Evolutionary conservation across 148 eudicot genomes (phyloP).

Genomic region (Drosera capensis): DNA sequence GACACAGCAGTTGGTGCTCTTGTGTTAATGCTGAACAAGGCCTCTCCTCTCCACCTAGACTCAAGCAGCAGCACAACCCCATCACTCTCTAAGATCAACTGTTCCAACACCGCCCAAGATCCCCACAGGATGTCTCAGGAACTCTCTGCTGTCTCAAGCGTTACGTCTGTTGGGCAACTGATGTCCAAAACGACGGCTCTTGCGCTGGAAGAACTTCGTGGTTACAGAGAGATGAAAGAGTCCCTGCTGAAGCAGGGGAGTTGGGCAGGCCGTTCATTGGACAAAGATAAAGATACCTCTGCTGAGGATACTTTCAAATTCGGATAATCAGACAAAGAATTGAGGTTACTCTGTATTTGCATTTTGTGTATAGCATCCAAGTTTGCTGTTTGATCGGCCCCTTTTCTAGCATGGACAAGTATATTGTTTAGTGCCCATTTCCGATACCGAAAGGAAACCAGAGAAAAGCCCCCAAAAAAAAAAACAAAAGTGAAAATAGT

Average conservation of each 20-base stretch:
- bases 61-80: neutral
- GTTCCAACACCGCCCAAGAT: constrained; percentile 4
- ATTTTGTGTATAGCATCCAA: no score
- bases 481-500: no score
- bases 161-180: constrained; percentile 19
- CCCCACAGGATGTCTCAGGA: constrained; percentile 6
- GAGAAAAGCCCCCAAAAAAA: no score
- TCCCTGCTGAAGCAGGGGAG: constrained; percentile 32
- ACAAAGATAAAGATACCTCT: no score
- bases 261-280: no score
- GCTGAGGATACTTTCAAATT: no score
- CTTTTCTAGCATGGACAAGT: no score
- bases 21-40: constrained; percentile 42
- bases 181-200: constrained; percentile 45
- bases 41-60: constrained; percentile 41
- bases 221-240: constrained; percentile 35
- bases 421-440: no score
- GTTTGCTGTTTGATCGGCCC: no score
- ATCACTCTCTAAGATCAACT: constrained; percentile 12
- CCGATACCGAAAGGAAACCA: no score
- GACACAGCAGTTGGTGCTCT: constrained; percentile 43
- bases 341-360: no score
- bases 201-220: constrained; percentile 57
- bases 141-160: constrained; percentile 12
- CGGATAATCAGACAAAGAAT: no score